Evolutionary conservation across 2,329 filamentous ascomycete genomes (phyloP).

Genomic region (Aspergillus arachidicola): DNA sequence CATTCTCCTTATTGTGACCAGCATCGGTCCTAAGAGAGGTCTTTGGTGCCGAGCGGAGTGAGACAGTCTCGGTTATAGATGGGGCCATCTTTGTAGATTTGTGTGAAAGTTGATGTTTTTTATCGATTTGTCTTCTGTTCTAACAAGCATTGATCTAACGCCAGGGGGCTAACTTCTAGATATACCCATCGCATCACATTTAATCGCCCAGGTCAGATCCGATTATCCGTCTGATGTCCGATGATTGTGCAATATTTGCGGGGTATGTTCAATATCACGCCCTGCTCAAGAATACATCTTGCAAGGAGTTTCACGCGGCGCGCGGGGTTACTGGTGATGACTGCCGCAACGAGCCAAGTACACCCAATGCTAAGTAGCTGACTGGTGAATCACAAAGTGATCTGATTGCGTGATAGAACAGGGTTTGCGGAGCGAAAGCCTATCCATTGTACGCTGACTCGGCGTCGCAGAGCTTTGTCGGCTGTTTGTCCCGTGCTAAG

Average conservation of each 20-base stretch:
- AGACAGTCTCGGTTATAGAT: constrained; percentile 33
- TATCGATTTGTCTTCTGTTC: not conserved
- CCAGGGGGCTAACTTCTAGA: not conserved
- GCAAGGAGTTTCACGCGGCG: constrained; percentile 1
- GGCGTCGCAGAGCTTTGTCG: not conserved
- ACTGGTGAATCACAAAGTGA: not conserved
- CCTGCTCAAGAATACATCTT: not conserved
- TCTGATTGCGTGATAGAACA: constrained; percentile 16
- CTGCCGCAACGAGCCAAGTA: not conserved
- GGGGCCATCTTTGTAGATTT: constrained; percentile 35
- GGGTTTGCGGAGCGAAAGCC: constrained; percentile 9
- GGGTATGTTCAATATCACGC: constrained; percentile 19
- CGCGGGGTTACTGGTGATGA: constrained; percentile 9
- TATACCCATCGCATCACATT: constrained; percentile 11
- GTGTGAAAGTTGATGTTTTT: not conserved
- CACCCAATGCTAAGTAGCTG: not conserved
- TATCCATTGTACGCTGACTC: constrained; percentile 7
- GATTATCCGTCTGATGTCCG: constrained; percentile 18
- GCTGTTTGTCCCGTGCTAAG: not conserved
- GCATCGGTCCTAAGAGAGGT: constrained; percentile 31
- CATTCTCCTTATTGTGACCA: constrained; percentile 41
- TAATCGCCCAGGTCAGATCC: constrained; percentile 18
- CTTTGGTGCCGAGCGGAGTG: constrained; percentile 29
- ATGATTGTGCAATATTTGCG: constrained; percentile 27
- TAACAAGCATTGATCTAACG: not conserved